Evolutionary conservation across 495 filamentous ascomycete genomes (phyloP), one percentile per base, ranked within the genome.

Genomic region (Talaromyces trachyspermus): DNA sequence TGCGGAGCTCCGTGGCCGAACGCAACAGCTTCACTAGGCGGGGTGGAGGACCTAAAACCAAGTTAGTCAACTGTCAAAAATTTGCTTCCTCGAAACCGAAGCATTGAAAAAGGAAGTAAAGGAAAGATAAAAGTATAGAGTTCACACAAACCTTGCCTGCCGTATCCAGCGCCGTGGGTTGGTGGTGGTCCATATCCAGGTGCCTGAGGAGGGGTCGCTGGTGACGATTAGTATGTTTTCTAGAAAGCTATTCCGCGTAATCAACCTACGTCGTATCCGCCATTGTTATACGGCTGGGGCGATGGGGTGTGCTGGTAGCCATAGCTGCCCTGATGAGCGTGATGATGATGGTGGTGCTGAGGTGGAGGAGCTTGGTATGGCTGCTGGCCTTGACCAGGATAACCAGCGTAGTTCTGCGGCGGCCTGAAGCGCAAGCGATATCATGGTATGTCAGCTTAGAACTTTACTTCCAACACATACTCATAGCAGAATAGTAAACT

Each of bases 1-100:
- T 81, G 75, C 22, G 89, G 85, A 29, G 89, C 89, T 46, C 88
- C 89, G 26, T 76, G 68, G 30, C 86, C 85, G 58, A 96, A 97
- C 49, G 74, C 50, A 56, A 71, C 69, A n/a, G 61, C 61, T 11
- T 59, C 54, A 40, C 48, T 60, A 3, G 74, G 72, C 5, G 74
- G 74, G 61, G 57, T 3, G 63, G 48, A 15, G 73, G 74, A 35
- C 49, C 14, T 43, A 11, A 30, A 23, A 9, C 39, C 51, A 25
- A 37, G 25, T 44, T 26, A n/a, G 7, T 39, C 32, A 11, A 37
- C 6, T 45, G 23, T 40, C 19, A 4, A 17, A 19, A n/a, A n/a
- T n/a, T n/a, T n/a, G n/a, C n/a, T n/a, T n/a, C n/a, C n/a, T n/a
- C n/a, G n/a, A n/a, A n/a, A n/a, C 7, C 2, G 19, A n/a, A 30